phyloP scores from a whole-genome alignment of 345 rosid species.

The Arabidopsis thaliana region DNA sequence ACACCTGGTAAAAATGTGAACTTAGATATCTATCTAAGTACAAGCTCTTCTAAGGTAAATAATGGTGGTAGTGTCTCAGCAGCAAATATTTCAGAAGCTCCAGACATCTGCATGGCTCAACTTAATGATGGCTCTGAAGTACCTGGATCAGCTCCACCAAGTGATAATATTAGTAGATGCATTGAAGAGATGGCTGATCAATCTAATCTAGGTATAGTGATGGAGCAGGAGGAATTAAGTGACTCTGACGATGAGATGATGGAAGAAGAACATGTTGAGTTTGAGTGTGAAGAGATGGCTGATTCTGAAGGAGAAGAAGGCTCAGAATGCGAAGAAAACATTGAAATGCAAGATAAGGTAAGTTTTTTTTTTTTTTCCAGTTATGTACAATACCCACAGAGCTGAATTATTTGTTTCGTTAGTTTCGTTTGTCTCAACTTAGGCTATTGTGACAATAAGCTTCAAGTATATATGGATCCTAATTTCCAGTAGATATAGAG shows the following conservation, averaged over 20 bases:
- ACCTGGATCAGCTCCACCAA: conserved; percentile 40
- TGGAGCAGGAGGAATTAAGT: conserved; percentile 98
- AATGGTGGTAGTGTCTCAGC: conserved; percentile 45
- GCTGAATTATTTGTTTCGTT: conserved; percentile 9
- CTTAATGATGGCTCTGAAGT: conserved; percentile 44
- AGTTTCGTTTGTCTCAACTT: conserved; percentile 5
- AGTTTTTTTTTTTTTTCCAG: conserved; percentile 25
- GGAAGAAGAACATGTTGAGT: conserved; percentile 88
- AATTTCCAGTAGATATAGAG: conserved; percentile 23
- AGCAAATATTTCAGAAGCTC: conserved; percentile 42
- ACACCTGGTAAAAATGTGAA: conserved; percentile 63
- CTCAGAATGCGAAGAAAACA: conserved; percentile 52
- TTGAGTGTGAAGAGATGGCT: conserved; percentile 97
- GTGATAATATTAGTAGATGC: conserved; percentile 44
- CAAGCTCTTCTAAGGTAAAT: conserved; percentile 54
- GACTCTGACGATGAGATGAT: conserved; percentile 84
- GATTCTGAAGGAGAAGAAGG: conserved; percentile 94
- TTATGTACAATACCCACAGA: conserved; percentile 9
- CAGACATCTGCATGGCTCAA: conserved; percentile 34
- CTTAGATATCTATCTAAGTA: conserved; percentile 77
- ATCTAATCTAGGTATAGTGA: conserved; percentile 81
- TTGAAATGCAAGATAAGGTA: conserved; percentile 61
- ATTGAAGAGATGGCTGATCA: conserved; percentile 56
- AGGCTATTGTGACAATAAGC: conserved; percentile 28
- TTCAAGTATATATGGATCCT: conserved; percentile 18